These are phyloP conservation scores for Cytospora piceicola DNA, from an alignment of 2,329 filamentous ascomycete species.

Conservation along the genomic window DNA sequence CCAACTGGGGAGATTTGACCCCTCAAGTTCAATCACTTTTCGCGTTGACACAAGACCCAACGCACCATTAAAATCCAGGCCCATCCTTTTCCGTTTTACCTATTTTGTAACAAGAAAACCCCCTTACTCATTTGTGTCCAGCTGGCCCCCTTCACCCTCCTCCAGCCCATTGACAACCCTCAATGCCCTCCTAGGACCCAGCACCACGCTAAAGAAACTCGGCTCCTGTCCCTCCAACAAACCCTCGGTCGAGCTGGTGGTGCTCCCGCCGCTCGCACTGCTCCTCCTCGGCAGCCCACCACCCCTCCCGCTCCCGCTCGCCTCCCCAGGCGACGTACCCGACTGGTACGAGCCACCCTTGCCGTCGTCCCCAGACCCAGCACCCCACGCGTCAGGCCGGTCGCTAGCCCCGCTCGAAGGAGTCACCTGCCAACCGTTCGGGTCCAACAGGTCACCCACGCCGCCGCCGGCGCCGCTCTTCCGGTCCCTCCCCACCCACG, in stretches of 20 bases:
- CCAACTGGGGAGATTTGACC: neutral
- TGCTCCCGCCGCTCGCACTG: conserved; percentile 43
- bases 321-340: conserved; percentile 33
- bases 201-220: conserved; percentile 65
- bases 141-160: conserved; percentile 30
- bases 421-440: conserved; percentile 33
- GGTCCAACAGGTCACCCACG: conserved; percentile 30
- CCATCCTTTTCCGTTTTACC: neutral
- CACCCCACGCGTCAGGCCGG: conserved; percentile 23
- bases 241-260: conserved; percentile 42
- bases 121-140: neutral
- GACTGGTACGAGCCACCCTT: conserved; percentile 33
- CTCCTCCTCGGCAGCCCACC: conserved; percentile 35
- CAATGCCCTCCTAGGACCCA: conserved; percentile 67
- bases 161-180: conserved; percentile 60
- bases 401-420: conserved; percentile 28
- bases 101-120: neutral
- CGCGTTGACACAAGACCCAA: neutral
- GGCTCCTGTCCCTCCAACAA: conserved; percentile 55
- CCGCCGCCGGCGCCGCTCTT: neutral
- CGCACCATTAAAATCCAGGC: neutral
- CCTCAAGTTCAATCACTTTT: neutral
- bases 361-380: conserved; percentile 15
- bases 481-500: conserved; percentile 32
- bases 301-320: conserved; percentile 32